A percentile compares a stretch with the other conserved stretches of the same genome.
Conservation (phyloP, 306 rosid genomes). For the Spatholobus suberectus region DNA sequence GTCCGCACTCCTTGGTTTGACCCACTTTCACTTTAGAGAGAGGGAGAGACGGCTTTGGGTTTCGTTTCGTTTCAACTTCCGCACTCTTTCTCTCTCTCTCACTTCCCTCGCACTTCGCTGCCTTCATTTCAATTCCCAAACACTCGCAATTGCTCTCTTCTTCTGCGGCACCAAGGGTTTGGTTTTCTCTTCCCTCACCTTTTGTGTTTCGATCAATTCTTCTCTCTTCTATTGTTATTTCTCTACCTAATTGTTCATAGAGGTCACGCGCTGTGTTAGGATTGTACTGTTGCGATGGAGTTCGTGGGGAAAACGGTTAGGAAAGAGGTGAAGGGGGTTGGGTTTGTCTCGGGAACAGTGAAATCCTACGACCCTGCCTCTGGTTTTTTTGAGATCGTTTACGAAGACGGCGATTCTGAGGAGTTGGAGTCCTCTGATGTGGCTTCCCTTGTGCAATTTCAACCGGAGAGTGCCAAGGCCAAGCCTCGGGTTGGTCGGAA, state of each 20-base stretch:
- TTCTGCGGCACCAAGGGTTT: constrained; percentile 23
- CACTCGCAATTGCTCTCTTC: constrained; percentile 21
- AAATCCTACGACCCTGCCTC: constrained; percentile 73
- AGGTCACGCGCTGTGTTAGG: constrained; percentile 51
- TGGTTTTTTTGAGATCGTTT: constrained; percentile 66
- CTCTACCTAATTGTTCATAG: background rate
- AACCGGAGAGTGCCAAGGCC: constrained; percentile 39
- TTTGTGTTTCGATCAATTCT: background rate
- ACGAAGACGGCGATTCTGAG: constrained; percentile 71
- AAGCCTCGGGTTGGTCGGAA: constrained; percentile 59
- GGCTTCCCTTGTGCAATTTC: constrained; percentile 50
- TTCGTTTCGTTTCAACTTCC: constrained; percentile 46
- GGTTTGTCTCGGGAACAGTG: constrained; percentile 66
- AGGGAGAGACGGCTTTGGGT: background rate
- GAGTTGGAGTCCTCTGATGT: constrained; percentile 62
- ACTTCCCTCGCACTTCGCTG: background rate
- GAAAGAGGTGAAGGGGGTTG: constrained; percentile 63
- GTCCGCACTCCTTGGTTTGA: constrained; percentile 33
- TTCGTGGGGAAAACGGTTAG: constrained; percentile 71
- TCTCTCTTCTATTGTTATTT: background rate
- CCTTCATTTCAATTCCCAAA: constrained; percentile 48
- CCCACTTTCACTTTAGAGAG: constrained; percentile 41
- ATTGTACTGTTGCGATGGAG: constrained; percentile 58
- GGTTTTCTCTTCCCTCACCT: constrained; percentile 5
- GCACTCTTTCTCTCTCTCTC: constrained; percentile 39